These are phyloP conservation scores for Boletellus ananiceps DNA, from an alignment of 768 basidiomycete species.

Conservation along the genomic window DNA sequence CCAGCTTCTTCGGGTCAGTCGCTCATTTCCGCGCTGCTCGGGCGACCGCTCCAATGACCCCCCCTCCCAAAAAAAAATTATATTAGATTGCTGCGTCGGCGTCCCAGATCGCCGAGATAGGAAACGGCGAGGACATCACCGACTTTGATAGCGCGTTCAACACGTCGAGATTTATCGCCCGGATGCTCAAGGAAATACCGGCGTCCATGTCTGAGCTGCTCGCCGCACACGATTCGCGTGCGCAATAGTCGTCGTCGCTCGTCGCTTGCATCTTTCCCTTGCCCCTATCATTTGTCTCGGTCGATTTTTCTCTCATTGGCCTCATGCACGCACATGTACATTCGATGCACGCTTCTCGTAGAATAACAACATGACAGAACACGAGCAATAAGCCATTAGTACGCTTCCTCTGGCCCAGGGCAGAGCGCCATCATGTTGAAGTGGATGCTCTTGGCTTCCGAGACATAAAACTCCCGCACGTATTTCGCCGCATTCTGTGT, in stretches of 20 bases:
- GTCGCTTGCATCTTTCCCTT: too few relatives aligned
- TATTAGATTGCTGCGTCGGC: conserved; percentile 29
- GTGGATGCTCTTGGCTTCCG: conserved; percentile 33
- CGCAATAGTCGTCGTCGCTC: not conserved
- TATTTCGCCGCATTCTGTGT: conserved; percentile 43
- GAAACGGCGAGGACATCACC: conserved; percentile 32
- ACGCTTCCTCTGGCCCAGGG: conserved; percentile 18
- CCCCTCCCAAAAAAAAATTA: too few relatives aligned
- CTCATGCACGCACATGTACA: not conserved
- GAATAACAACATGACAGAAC: not conserved
- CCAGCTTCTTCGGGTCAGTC: conserved; percentile 29
- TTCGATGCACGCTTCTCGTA: conserved; percentile 8
- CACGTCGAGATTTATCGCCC: conserved; percentile 29
- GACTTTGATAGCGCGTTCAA: conserved; percentile 30
- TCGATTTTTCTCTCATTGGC: not conserved
- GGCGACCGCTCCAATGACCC: not conserved
- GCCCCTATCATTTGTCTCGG: too few relatives aligned
- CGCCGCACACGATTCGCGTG: conserved; percentile 7
- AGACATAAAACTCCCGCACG: conserved; percentile 41
- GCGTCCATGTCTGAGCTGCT: conserved; percentile 30
- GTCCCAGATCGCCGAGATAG: conserved; percentile 31
- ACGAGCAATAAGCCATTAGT: conserved; percentile 5
- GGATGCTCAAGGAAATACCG: conserved; percentile 29
- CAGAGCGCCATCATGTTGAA: conserved; percentile 50
- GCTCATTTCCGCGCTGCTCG: not conserved